Base-by-base conservation (phyloP, 1,139 yeast genomes). In the Diutina sp. region DNA sequence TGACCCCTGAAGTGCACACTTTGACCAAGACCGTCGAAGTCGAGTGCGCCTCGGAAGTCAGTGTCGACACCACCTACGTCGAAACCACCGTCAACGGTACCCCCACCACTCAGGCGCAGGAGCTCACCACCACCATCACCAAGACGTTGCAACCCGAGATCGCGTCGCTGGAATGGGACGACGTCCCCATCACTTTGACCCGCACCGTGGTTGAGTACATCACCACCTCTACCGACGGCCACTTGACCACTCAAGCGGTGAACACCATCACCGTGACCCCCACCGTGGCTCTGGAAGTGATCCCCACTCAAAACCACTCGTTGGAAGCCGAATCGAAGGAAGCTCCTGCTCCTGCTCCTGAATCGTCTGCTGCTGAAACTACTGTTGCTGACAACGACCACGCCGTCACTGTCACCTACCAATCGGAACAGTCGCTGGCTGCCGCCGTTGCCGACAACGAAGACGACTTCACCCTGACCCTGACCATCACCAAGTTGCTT, bases 101-200 rank as follows among this genome's bases (percentile, higher is more conserved):
- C 46, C 18, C 46, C 6, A 18, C 18, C 9, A 16, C 46, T 8
- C 25, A 50, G 4, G 44, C 41, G 11, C n/a, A 50, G 12, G 44
- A 18, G 14, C 9, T 8, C 9, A 50, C 53, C 53, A 38, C 32
- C 44, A 50, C 53, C 53, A 18, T 50, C 11, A 28, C 41, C 41
- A 18, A 32, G 18, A 30, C 41, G 25, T 9, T 12, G 45, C 41
- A 14, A 3, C 53, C 53, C 25, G 53, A 50, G 18, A 32, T 50
- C 45, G 41, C 32, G 8, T 21, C 41, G 16, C 5, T n/a, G 16
- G 53, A 50, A 32, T 50, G 53, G 53, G 53, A 50, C 28, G 32
- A 32, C 53, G 53, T 50, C 21, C 53, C 53, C 28, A 38, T 50
- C n/a, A 50, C 53, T 44, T n/a, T 50, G 44, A 50, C 53, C 44